Conservation (phyloP, 306 rosid genomes). For the Lotus japonicus region DNA sequence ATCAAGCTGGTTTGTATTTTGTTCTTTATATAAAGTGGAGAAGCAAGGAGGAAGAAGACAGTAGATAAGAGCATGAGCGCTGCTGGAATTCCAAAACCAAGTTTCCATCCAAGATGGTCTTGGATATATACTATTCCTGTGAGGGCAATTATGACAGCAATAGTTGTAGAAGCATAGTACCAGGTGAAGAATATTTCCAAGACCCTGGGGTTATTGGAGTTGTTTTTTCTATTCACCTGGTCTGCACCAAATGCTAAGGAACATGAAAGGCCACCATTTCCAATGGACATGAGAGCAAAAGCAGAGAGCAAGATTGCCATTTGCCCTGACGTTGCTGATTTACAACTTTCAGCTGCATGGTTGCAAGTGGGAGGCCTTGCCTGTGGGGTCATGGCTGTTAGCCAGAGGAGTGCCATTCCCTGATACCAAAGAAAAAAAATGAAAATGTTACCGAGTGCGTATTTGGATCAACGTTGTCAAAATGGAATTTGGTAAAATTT, state of each 20-base stretch:
- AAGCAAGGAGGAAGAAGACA: constrained; percentile 41
- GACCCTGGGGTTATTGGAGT: constrained; percentile 41
- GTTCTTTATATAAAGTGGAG: constrained; percentile 46
- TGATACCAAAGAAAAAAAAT: neutral
- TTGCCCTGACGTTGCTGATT: constrained; percentile 38
- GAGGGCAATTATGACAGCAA: constrained; percentile 43
- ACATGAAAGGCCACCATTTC: constrained; percentile 68
- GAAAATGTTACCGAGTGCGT: neutral
- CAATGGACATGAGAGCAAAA: constrained; percentile 45
- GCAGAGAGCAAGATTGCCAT: constrained; percentile 32
- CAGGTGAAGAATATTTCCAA: constrained; percentile 54
- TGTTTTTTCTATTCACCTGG: constrained; percentile 43
- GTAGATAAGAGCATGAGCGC: constrained; percentile 44
- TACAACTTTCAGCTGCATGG: constrained; percentile 25
- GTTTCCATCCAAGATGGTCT: constrained; percentile 54
- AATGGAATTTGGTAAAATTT: no score
- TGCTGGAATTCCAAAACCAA: constrained; percentile 69
- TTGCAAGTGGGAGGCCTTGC: constrained; percentile 47
- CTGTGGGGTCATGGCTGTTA: constrained; percentile 56
- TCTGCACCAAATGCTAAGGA: constrained; percentile 69
- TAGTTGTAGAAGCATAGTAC: constrained; percentile 50
- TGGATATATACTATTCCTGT: constrained; percentile 54
- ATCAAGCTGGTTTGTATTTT: constrained; percentile 42
- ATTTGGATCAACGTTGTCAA: neutral
- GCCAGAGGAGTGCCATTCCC: constrained; percentile 60